Conservation (phyloP, 306 rosid genomes). For the Trichosanthes cucumerina region DNA sequence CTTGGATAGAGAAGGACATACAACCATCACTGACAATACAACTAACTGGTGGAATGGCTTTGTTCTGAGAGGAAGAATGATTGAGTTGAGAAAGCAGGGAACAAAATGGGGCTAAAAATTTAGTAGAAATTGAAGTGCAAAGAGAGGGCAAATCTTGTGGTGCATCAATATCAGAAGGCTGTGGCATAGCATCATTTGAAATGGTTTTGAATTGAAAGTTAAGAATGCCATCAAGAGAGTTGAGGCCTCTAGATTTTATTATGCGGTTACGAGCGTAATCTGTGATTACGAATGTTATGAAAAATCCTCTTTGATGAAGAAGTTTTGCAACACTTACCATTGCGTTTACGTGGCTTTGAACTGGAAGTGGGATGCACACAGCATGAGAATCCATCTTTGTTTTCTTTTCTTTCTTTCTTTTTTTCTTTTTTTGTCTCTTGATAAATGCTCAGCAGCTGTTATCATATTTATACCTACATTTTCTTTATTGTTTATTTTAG, state of each 20-base stretch:
- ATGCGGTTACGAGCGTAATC: conserved; percentile 3
- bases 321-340: conserved; percentile 11
- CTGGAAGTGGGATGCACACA: conserved; percentile 10
- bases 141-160: conserved; percentile 10
- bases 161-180: neutral
- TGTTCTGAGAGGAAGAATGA: neutral
- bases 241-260: neutral
- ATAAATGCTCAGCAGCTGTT: no score
- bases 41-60: neutral
- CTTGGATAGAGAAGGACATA: conserved; percentile 9
- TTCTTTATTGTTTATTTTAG: no score
- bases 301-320: conserved; percentile 13
- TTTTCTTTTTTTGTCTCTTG: no score
- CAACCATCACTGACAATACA: conserved; percentile 7
- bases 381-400: neutral
- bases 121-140: neutral
- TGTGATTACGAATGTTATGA: conserved; percentile 12
- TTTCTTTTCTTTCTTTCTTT: no score
- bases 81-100: conserved; percentile 4
- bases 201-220: conserved; percentile 11
- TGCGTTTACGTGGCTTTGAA: conserved; percentile 14
- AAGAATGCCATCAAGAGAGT: conserved; percentile 2
- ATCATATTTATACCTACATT: no score
- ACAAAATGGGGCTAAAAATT: neutral
- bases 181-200: conserved; percentile 14